Percentiles rank a stretch among this genome's conserved stretches.
Conservation (phyloP, 352 stramenopile species). For the Lagenidium giganteum region DNA sequence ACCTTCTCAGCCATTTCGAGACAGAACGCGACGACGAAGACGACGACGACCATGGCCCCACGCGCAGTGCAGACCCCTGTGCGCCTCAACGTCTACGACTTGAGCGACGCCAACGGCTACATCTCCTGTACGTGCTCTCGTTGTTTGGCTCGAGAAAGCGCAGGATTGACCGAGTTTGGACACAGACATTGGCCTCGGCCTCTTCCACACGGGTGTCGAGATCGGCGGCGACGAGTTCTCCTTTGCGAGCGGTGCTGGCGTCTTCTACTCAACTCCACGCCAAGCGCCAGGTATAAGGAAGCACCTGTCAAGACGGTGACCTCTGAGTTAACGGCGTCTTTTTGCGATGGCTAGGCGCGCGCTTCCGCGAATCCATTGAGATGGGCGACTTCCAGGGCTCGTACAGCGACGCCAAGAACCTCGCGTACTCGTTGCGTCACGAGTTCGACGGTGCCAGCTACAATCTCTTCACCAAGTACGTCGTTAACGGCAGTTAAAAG, state of each 20-base stretch:
- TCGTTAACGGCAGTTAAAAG: neutral
- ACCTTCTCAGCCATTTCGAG: neutral
- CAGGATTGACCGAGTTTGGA: neutral
- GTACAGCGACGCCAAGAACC: slow-evolving; percentile 62
- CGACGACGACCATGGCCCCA: slow-evolving; percentile 29
- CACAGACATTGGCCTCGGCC: slow-evolving; percentile 65
- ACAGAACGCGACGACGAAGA: neutral
- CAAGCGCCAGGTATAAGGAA: slow-evolving; percentile 62
- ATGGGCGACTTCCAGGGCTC: slow-evolving; percentile 89
- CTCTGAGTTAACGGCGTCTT: neutral
- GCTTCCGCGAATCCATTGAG: slow-evolving; percentile 85
- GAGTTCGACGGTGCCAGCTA: slow-evolving; percentile 88
- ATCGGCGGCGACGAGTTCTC: slow-evolving; percentile 91
- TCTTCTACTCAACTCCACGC: slow-evolving; percentile 78
- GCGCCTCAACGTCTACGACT: slow-evolving; percentile 91
- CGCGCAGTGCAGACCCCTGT: slow-evolving; percentile 58
- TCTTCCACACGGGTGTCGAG: slow-evolving; percentile 92
- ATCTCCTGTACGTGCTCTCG: slow-evolving; percentile 44
- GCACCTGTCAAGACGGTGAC: no score
- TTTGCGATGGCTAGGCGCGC: slow-evolving; percentile 46
- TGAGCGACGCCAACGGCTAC: slow-evolving; percentile 89
- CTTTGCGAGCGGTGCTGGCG: slow-evolving; percentile 87
- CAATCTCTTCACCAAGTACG: slow-evolving; percentile 86
- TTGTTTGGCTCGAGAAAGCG: neutral
- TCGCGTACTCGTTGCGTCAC: slow-evolving; percentile 79